Conservation (phyloP, 1,284 basidiomycete species). For the Boletus sp. region DNA sequence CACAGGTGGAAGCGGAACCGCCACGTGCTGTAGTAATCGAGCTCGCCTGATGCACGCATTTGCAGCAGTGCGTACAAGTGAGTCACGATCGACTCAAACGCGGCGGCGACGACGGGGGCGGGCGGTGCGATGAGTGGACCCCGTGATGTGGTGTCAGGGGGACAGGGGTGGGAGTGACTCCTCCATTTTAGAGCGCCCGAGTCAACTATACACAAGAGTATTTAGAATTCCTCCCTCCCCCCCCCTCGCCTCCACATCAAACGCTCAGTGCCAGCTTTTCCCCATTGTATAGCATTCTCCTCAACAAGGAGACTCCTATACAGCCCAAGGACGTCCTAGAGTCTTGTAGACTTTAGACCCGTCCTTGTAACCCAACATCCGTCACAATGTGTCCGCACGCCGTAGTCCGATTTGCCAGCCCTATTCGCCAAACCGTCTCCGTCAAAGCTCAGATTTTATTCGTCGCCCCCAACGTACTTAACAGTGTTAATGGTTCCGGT, state of each 20-base stretch:
- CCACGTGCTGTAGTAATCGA: not conserved
- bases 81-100: not conserved
- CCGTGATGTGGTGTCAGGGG: slow-evolving; percentile 24
- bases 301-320: slow-evolving; percentile 24
- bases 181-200: slow-evolving; percentile 29
- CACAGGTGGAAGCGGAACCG: not conserved
- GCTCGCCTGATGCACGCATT: not conserved
- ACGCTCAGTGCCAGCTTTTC: slow-evolving; percentile 6
- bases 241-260: not conserved
- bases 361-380: slow-evolving; percentile 20
- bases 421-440: slow-evolving; percentile 20
- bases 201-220: slow-evolving; percentile 19
- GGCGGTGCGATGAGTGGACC: slow-evolving; percentile 18
- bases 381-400: slow-evolving; percentile 40
- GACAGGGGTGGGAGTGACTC: slow-evolving; percentile 25
- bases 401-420: slow-evolving; percentile 28
- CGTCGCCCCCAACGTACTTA: slow-evolving; percentile 15
- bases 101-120: not conserved
- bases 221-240: slow-evolving; percentile 17
- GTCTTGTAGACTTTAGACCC: slow-evolving; percentile 33
- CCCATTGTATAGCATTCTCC: slow-evolving; percentile 27
- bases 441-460: slow-evolving; percentile 18
- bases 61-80: not conserved
- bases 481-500: slow-evolving; percentile 35
- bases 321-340: slow-evolving; percentile 30